A percentile compares a stretch with the other conserved stretches of the same genome.
Evolutionary conservation across 495 filamentous ascomycete genomes (phyloP).

Genomic region (Aspergillus steynii): DNA sequence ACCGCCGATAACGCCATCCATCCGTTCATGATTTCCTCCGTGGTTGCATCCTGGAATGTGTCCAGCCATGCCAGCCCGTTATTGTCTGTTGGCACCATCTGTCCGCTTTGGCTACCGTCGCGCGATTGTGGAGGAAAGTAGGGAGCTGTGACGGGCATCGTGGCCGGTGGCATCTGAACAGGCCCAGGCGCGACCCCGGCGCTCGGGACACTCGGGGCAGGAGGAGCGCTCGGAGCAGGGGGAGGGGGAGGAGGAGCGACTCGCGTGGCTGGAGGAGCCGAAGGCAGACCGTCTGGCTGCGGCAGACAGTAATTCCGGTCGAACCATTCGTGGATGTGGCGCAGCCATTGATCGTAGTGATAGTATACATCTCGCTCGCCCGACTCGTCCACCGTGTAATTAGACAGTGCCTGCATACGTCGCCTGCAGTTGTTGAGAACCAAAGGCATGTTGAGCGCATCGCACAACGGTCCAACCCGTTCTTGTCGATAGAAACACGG

Average conservation of each 20-base stretch:
- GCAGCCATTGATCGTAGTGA: conserved; percentile 7
- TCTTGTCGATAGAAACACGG: neutral
- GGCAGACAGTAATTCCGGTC: neutral
- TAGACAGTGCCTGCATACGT: neutral
- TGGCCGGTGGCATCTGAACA: neutral
- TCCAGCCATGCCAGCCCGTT: neutral
- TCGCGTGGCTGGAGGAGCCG: too few relatives aligned
- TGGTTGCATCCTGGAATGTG: neutral
- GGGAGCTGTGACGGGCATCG: neutral
- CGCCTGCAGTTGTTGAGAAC: neutral
- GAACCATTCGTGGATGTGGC: conserved; percentile 11
- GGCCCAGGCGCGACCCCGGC: neutral
- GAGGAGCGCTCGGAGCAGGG: too few relatives aligned
- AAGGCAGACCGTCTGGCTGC: neutral
- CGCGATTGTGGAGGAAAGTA: neutral
- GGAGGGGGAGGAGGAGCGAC: too few relatives aligned
- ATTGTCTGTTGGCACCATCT: neutral
- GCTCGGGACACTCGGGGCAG: too few relatives aligned
- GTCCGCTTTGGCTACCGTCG: neutral
- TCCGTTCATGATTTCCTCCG: neutral
- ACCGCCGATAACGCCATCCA: neutral
- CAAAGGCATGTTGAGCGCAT: conserved; percentile 2
- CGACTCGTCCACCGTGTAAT: neutral
- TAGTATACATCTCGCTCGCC: conserved; percentile 4
- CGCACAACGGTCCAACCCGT: conserved; percentile 1